Base-by-base conservation (phyloP, 163 green algal genomes). In the Scenedesmus sp. region DNA sequence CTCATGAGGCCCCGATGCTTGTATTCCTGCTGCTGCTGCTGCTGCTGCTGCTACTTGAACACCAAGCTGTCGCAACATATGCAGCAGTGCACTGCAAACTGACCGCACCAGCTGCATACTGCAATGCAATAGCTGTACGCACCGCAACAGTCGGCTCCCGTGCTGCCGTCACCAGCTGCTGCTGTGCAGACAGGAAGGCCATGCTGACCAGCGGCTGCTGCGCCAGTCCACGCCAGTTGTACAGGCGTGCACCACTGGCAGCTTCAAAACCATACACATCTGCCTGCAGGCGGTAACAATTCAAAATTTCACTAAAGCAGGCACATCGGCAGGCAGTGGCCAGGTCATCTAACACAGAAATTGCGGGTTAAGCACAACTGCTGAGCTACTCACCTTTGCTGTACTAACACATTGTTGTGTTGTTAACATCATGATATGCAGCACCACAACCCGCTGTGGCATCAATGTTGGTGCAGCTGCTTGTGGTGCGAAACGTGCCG, bases 251-350 rank as follows among this genome's bases (percentile, higher is more conserved):
- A 24, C 85, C 85, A 70, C 30, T 80, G 18, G 43, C 70, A 83
- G 65, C 85, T 72, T 83, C 65, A 83, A 42, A 89, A 3, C 68
- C 85, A 83, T 83, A 89, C 22, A 89, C 85, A n/a, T 83, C 70
- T 35, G 65, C 85, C 85, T 86, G 49, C n/a, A 37, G 30, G 42
- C 22, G 51, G 56, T 30, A 86, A 42, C 80, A 86, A 37, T 30
- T 12, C 79, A 59, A 35, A 3, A 16, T 13, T 9, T 22, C 22
- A 82, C 20, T 44, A 37, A 33, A 84, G 16, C 42, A 49, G 22
- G 42, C 7, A 33, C 2, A 12, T 2, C 13, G 9, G 78, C 40
- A 84, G 37, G 24, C 43, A 84, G 37, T 1, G 18, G 46, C 46
- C 46, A 56, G n/a, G n/a, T n/a, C n/a, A n/a, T n/a, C n/a, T n/a